These are phyloP conservation scores for Petunia secreta DNA, from an alignment of 257 asterid species.

Conservation along the genomic window DNA sequence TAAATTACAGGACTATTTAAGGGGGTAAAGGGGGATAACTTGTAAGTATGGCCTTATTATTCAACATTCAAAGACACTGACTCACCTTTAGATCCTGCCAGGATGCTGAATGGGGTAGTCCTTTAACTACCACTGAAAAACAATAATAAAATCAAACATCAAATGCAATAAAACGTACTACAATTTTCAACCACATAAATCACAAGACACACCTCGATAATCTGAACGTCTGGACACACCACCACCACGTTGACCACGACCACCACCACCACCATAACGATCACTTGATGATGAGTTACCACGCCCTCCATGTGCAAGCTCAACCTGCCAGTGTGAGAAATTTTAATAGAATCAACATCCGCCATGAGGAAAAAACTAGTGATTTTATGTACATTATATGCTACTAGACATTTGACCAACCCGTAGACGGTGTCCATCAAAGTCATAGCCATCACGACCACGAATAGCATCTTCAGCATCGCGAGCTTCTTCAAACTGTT, in stretches of 20 bases:
- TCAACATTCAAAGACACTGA: conserved; percentile 25
- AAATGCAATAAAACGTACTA: not conserved
- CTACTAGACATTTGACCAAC: conserved; percentile 43
- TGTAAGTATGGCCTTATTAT: not conserved
- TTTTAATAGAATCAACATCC: conserved; percentile 16
- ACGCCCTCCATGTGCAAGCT: conserved; percentile 99
- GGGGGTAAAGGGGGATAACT: not conserved
- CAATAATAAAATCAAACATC: conserved; percentile 27
- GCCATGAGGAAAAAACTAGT: not conserved
- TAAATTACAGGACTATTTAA: conserved; percentile 15
- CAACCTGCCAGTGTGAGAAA: conserved; percentile 59
- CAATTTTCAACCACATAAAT: conserved; percentile 4
- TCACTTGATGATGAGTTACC: conserved; percentile 78
- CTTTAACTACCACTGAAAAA: conserved; percentile 72
- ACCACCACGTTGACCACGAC: conserved; percentile 94
- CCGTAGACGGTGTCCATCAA: conserved; percentile 95
- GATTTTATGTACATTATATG: not conserved
- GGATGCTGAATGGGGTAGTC: conserved; percentile 94
- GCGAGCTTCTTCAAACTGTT: conserved; percentile 92
- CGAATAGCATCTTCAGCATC: conserved; percentile 99
- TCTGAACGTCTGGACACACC: conserved; percentile 96
- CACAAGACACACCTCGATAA: conserved; percentile 57
- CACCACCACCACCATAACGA: conserved; percentile 58
- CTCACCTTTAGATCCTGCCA: conserved; percentile 99
- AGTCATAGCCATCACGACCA: conserved; percentile 99